Evolutionary conservation across 257 asterid species (phyloP), one percentile per base, ranked within the genome.

Genomic region (Osmanthus fragrans): DNA sequence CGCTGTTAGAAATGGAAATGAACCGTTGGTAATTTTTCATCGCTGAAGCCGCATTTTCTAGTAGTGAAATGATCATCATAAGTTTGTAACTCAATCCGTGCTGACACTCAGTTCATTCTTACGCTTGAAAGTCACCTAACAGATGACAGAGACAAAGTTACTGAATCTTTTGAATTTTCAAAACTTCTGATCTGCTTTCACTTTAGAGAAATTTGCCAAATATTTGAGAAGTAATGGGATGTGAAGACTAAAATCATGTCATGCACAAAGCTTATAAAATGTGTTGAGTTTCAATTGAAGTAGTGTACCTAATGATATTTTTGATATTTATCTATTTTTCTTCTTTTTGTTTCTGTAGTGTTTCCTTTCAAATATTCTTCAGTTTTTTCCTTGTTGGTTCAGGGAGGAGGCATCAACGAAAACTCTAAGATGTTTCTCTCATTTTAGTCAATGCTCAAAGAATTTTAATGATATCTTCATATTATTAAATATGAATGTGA

Each of bases 101-200:
- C 19, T 34, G 16, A 15, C 27, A 30, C 56, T 73, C 65, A 58
- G 58, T 75, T 54, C 32, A 36, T 73, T 45, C 56, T 47, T 21
- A 73, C 71, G 60, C 58, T 74, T 11, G 80, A 11, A 80, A 74
- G 67, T 70, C 33, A 54, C 6, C 40, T 27, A n/a, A 32, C 12
- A 19, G 67, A 32, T 65, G 32, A 72, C 10, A 21, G 13, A 19
- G 66, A n/a, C 4, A 58, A 58, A 6, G 4, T 51, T 51, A 7
- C 9, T 51, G 21, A 51, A 51, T 51, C 60, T 16, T 51, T 18
- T 58, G 66, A 58, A n/a, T 58, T 21, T 12, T 11, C 25, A 54
- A 54, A 7, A 54, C 23, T 16, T 33, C 23, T 76, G 45, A 36
- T 16, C 10, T 18, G 11, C 27, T 71, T 71, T 45, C 64, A 18